Base-by-base conservation (phyloP, 345 rosid species). In the Triadica sebifera region DNA sequence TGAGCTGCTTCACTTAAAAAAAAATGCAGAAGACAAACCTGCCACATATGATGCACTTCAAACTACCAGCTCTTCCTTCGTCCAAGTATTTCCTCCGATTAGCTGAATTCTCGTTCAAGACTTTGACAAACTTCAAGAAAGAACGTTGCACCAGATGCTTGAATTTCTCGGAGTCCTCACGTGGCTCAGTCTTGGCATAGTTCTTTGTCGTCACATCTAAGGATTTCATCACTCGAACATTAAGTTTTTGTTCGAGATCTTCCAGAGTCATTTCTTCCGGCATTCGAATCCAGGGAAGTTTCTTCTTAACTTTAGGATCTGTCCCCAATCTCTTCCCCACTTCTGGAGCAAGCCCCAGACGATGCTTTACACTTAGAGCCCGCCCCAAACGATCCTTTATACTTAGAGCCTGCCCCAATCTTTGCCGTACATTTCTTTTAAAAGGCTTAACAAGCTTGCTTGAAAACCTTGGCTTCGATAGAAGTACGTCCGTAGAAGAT, bases 11-110 rank as follows among this genome's bases (percentile, higher is more conserved):
- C 52, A 57, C 8, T 49, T 49, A 6, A 49, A 24, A 3, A 34
- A 19, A 29, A 1, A 20, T 45, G 34, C 60, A 69, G 64, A 72
- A 29, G 68, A 79, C 85, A 65, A 71, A 86, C 90, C 86, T 86
- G 84, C 84, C 81, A 78, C 89, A 87, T 13, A 89, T 71, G 46
- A 76, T 67, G 77, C 92, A 89, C 72, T 77, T 84, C 57, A 85
- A 62, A 46, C 51, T 47, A 52, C 76, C 76, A 17, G 22, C 67
- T 57, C 78, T 80, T 70, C 80, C 81, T 56, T 65, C 75, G 69
- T 81, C 81, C 25, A 62, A 61, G 81, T 76, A 84, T 74, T 77
- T 87, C 57, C 81, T 77, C 50, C 82, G 70, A 20, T 78, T 81
- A 41, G 82, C 74, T 5, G 83, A 65, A 69, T 73, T 85, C 79